These are phyloP conservation scores for Gnomoniopsis sp. DNA, from an alignment of 2,329 filamentous ascomycete species.

Conservation along the genomic window DNA sequence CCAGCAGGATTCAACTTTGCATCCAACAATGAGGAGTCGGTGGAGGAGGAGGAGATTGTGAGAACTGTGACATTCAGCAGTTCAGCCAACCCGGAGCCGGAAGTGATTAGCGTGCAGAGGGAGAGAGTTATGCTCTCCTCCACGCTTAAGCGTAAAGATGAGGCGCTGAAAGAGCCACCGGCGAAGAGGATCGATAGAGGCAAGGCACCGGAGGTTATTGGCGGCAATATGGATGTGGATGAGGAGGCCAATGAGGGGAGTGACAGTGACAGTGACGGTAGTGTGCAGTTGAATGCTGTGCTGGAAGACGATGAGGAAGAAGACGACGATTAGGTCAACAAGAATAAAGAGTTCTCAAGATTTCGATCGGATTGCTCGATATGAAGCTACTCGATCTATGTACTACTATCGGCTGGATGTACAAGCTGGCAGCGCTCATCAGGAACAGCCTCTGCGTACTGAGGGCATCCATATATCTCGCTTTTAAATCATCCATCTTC, in stretches of 20 bases:
- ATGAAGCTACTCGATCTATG: no score
- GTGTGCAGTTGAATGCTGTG: conserved; percentile 58
- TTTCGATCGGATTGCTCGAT: background rate
- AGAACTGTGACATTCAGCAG: background rate
- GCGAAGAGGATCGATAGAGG: conserved; percentile 20
- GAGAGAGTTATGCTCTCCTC: conserved; percentile 18
- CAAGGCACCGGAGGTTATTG: conserved; percentile 19
- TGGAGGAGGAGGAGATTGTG: background rate
- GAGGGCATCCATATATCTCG: background rate
- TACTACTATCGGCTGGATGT: no score
- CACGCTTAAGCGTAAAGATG: conserved; percentile 40
- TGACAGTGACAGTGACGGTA: conserved; percentile 48
- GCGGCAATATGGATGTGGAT: conserved; percentile 8
- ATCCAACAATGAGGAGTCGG: background rate
- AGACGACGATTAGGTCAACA: conserved; percentile 31
- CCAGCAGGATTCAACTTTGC: conserved; percentile 11
- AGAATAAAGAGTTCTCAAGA: conserved; percentile 16
- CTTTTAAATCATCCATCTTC: no score
- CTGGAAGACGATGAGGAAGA: conserved; percentile 51
- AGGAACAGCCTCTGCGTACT: background rate
- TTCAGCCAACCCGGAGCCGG: background rate
- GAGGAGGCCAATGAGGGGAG: conserved; percentile 34
- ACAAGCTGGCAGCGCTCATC: no score
- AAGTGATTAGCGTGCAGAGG: background rate
- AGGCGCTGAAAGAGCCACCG: conserved; percentile 33